A percentile compares a stretch with the other conserved stretches of the same genome.
These are phyloP conservation scores for Tolypocladium nubicola DNA, from an alignment of 2,329 filamentous ascomycete species.

Conservation along the genomic window DNA sequence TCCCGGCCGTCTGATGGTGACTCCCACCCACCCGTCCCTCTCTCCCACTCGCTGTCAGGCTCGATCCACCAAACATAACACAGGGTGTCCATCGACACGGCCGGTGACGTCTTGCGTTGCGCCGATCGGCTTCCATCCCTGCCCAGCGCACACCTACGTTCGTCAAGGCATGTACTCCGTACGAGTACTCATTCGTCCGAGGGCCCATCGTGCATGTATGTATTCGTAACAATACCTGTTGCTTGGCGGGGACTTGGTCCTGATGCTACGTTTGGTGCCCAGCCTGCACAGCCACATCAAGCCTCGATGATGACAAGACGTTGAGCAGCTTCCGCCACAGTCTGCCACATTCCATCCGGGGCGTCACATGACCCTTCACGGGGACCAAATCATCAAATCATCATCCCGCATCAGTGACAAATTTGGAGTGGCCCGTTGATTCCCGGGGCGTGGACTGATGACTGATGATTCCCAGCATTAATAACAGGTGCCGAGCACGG, in stretches of 20 bases:
- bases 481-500: background rate
- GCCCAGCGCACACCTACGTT: conserved; percentile 6
- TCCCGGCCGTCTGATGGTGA: too few relatives aligned
- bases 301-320: background rate
- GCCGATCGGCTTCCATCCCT: conserved; percentile 11
- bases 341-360: conserved; percentile 7
- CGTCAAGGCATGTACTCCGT: background rate
- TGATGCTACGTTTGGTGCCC: background rate
- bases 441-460: background rate
- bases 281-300: conserved; percentile 13
- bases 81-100: background rate
- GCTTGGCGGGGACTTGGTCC: background rate
- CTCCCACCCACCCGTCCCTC: background rate
- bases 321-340: conserved; percentile 13
- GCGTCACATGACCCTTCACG: conserved; percentile 14
- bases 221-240: background rate
- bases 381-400: background rate
- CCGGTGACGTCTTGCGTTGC: conserved; percentile 4
- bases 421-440: background rate
- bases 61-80: background rate
- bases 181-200: background rate
- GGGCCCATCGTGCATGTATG: background rate
- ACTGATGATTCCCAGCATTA: background rate
- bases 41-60: background rate
- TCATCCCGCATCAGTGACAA: background rate